A percentile compares a stretch with the other conserved stretches of the same genome.
These are phyloP conservation scores for Carex myosuroides DNA, from an alignment of 176 grass and related monocot genomes.

Conservation along the genomic window DNA sequence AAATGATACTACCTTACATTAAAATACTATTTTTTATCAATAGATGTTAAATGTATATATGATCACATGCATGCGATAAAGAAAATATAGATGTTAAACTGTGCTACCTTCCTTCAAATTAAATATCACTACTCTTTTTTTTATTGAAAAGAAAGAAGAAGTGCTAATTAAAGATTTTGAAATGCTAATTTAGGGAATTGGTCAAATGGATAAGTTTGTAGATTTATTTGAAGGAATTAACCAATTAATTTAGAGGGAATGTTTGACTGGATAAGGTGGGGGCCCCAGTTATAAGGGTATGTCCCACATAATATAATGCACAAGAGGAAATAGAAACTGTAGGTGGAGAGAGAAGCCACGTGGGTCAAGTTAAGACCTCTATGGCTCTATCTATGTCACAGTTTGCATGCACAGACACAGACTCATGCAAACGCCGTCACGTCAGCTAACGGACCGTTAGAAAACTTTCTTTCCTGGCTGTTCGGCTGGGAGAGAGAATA, in stretches of 20 bases:
- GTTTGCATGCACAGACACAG: background rate
- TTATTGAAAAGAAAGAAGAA: background rate
- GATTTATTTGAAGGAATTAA: background rate
- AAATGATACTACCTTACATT: too few species aligned
- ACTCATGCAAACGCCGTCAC: background rate
- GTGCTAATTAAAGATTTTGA: background rate
- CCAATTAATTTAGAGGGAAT: too few species aligned
- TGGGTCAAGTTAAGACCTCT: background rate
- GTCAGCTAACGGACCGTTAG: too few species aligned
- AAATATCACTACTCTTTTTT: background rate
- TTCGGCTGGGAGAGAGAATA: too few species aligned
- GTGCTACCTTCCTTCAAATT: too few species aligned
- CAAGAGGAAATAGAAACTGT: background rate
- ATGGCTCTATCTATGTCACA: background rate
- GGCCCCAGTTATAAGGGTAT: background rate
- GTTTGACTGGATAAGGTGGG: background rate
- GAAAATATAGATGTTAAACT: too few species aligned
- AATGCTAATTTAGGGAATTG: background rate
- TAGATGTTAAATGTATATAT: too few species aligned
- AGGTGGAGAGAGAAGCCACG: conserved; percentile 7
- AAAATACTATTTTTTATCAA: too few species aligned
- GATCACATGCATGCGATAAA: too few species aligned
- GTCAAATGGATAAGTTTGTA: background rate
- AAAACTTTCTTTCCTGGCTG: too few species aligned
- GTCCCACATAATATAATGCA: background rate